Conservation (phyloP, 2,329 filamentous ascomycete genomes). For the Clonostachys sp. region DNA sequence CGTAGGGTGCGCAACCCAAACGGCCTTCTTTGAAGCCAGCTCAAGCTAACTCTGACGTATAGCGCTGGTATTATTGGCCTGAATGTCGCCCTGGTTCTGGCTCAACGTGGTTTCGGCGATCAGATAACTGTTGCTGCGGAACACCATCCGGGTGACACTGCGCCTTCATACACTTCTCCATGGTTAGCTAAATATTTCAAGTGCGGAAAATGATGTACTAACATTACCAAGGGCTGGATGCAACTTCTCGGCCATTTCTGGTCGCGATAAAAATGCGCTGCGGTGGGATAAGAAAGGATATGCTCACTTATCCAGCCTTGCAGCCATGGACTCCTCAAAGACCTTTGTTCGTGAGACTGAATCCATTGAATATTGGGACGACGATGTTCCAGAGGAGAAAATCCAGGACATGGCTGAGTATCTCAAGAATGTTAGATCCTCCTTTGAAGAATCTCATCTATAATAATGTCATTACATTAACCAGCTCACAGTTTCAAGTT, state of each 20-base stretch:
- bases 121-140: conserved; percentile 28
- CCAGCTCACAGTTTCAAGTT: conserved; percentile 15
- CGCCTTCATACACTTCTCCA: conserved; percentile 29
- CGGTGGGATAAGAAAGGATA: conserved; percentile 34
- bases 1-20: too few relatives aligned
- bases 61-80: conserved; percentile 30
- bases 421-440: conserved; percentile 24
- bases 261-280: conserved; percentile 31
- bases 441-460: neutral
- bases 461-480: neutral
- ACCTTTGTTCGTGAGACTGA: conserved; percentile 25
- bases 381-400: conserved; percentile 25
- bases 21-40: too few relatives aligned
- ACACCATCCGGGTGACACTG: conserved; percentile 30
- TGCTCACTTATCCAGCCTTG: conserved; percentile 23
- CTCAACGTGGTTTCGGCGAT: conserved; percentile 20
- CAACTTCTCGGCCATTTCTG: conserved; percentile 37
- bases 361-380: conserved; percentile 32
- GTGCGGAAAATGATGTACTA: neutral
- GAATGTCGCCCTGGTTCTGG: conserved; percentile 26
- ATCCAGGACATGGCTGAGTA: conserved; percentile 31
- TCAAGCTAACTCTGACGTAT: too few relatives aligned
- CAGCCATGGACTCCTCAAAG: conserved; percentile 16
- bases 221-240: conserved; percentile 27
- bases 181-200: conserved; percentile 15